A percentile compares a stretch with the other conserved stretches of the same genome.
Evolutionary conservation across 768 basidiomycete genomes (phyloP).

Genomic region (Asterophora lycoperdoides): DNA sequence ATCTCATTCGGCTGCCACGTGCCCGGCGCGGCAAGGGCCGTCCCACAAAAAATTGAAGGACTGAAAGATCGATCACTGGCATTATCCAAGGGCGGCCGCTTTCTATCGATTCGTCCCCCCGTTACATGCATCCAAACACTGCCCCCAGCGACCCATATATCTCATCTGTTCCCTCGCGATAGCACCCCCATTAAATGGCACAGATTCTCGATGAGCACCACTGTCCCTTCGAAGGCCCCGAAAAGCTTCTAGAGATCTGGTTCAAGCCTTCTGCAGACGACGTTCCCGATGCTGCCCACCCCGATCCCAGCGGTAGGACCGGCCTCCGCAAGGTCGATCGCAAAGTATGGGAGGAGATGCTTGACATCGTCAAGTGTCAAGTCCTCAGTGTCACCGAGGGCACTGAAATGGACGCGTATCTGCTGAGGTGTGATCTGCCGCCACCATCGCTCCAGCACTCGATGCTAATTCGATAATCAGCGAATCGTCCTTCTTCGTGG

Average conservation of each 20-base stretch:
- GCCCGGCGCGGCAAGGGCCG: constrained; percentile 3
- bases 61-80: constrained; percentile 9
- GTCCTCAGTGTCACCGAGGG: constrained; percentile 89
- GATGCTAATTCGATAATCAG: constrained; percentile 39
- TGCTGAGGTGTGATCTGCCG: constrained; percentile 59
- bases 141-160: constrained; percentile 24
- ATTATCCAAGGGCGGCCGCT: no score
- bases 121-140: constrained; percentile 41
- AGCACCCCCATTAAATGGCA: constrained; percentile 41
- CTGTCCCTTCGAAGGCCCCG: constrained; percentile 85
- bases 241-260: constrained; percentile 97
- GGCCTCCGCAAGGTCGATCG: constrained; percentile 78
- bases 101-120: constrained; percentile 13
- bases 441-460: constrained; percentile 2
- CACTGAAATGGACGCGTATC: constrained; percentile 89
- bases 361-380: constrained; percentile 94
- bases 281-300: constrained; percentile 42
- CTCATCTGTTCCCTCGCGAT: constrained; percentile 42
- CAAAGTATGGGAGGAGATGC: constrained; percentile 92
- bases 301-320: constrained; percentile 37
- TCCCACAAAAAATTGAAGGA: constrained; percentile 2
- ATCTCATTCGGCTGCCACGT: constrained; percentile 5
- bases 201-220: constrained; percentile 30
- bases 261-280: constrained; percentile 75
- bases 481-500: constrained; percentile 96